Conservation (phyloP, 495 filamentous ascomycete species). For the Podospora pseudocomata region DNA sequence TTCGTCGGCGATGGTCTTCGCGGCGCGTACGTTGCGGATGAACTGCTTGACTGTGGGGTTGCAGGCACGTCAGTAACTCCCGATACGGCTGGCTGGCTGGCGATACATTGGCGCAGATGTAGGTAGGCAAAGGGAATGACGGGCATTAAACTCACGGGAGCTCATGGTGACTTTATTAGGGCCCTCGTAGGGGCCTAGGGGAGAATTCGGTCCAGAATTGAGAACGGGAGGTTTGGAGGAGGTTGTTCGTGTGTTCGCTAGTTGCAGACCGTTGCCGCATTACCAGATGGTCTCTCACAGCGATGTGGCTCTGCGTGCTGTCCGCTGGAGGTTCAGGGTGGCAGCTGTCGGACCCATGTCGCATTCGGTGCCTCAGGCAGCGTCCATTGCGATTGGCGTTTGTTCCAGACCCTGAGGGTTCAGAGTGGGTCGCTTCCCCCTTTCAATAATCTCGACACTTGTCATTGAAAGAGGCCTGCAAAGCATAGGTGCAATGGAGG, state of each 20-base stretch:
- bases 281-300: constrained; percentile 2
- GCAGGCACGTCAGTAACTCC: constrained; percentile 13
- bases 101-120: neutral
- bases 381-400: neutral
- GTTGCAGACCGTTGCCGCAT: constrained; percentile 9
- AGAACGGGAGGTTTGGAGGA: constrained; percentile 8
- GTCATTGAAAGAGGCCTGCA: neutral
- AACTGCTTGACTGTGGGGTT: constrained; percentile 85
- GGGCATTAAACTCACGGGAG: constrained; percentile 38
- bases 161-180: constrained; percentile 40
- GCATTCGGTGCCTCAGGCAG: constrained; percentile 8
- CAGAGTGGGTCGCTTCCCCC: neutral
- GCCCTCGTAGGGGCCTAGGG: constrained; percentile 43
- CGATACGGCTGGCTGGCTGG: neutral
- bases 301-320: constrained; percentile 10
- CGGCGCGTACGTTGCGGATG: constrained; percentile 96
- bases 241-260: constrained; percentile 15
- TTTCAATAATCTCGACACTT: neutral
- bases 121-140: neutral
- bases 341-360: constrained; percentile 7
- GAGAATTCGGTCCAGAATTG: constrained; percentile 36
- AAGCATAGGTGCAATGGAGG: neutral
- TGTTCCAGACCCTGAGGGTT: neutral
- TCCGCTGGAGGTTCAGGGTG: neutral
- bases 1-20: constrained; percentile 98